Evolutionary conservation across 805 yeast genomes (phyloP).

Genomic region (Metschnikowia koreensis): DNA sequence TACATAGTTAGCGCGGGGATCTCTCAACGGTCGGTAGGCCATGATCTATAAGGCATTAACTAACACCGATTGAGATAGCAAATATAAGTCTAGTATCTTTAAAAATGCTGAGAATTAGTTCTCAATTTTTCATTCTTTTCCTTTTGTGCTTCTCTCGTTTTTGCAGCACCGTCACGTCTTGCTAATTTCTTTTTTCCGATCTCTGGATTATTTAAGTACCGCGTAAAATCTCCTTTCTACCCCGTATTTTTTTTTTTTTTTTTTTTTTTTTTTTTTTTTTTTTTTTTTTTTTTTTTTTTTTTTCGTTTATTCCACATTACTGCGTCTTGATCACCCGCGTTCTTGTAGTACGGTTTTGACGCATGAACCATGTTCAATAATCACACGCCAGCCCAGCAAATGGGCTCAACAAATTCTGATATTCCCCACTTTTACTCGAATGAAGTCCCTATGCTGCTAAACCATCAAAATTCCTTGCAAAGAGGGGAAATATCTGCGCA

Average conservation of each 20-base stretch:
- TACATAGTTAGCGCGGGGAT: not conserved
- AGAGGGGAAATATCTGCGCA: not conserved
- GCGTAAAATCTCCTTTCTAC: not conserved
- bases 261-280: not conserved
- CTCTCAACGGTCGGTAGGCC: not conserved
- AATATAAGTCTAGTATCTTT: no score
- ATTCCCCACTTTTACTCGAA: not conserved
- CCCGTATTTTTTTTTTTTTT: not conserved
- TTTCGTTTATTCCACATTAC: not conserved
- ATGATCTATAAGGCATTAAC: no score
- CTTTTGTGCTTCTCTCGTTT: not conserved
- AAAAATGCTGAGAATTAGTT: no score
- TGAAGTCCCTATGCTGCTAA: not conserved
- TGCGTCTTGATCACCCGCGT: no score
- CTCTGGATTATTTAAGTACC: not conserved
- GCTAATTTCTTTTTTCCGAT: not conserved
- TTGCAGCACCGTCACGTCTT: constrained; percentile 4
- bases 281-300: not conserved
- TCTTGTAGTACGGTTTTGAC: no score
- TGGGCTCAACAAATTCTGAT: not conserved
- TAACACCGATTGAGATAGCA: no score
- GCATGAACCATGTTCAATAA: not conserved
- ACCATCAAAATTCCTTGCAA: not conserved
- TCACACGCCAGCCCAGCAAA: not conserved
- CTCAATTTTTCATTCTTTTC: no score